These are phyloP conservation scores for Blastobotrys apis DNA, from an alignment of 1,139 yeast genomes.

Conservation along the genomic window DNA sequence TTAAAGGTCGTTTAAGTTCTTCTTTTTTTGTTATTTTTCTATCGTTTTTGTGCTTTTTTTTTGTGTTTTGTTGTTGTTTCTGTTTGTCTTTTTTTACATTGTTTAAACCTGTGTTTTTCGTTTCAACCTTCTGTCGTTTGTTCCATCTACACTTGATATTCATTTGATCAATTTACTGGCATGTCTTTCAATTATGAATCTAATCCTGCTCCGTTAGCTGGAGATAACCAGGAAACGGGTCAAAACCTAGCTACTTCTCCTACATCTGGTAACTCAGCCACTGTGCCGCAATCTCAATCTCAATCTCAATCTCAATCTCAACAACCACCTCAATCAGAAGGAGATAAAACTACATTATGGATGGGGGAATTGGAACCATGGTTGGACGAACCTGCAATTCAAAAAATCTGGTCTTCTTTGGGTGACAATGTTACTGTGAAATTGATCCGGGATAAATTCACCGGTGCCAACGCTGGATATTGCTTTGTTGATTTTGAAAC, in stretches of 20 bases:
- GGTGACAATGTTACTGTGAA: slow-evolving; percentile 55
- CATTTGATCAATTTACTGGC: neutral
- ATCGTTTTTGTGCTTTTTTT: neutral
- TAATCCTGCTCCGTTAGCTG: neutral
- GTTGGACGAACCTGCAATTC: slow-evolving; percentile 71
- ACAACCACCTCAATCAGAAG: neutral
- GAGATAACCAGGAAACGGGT: neutral
- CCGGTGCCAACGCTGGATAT: slow-evolving; percentile 60
- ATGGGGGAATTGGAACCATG: slow-evolving; percentile 92
- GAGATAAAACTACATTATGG: slow-evolving; percentile 51
- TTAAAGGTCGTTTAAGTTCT: neutral
- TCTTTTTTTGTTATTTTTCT: neutral
- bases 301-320: neutral
- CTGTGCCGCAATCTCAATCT: neutral
- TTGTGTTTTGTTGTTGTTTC: neutral
- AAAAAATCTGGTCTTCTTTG: slow-evolving; percentile 59
- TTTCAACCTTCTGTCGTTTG: neutral
- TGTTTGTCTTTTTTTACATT: neutral
- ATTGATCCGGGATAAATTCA: slow-evolving; percentile 52
- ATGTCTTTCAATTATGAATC: slow-evolving; percentile 10
- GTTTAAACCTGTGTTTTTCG: neutral
- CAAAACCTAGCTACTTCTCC: neutral
- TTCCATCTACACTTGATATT: no score
- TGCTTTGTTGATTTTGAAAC: slow-evolving; percentile 80
- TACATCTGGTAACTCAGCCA: neutral